phyloP scores from a whole-genome alignment of 2,329 filamentous ascomycete species.

The Drechslerella dactyloides region DNA sequence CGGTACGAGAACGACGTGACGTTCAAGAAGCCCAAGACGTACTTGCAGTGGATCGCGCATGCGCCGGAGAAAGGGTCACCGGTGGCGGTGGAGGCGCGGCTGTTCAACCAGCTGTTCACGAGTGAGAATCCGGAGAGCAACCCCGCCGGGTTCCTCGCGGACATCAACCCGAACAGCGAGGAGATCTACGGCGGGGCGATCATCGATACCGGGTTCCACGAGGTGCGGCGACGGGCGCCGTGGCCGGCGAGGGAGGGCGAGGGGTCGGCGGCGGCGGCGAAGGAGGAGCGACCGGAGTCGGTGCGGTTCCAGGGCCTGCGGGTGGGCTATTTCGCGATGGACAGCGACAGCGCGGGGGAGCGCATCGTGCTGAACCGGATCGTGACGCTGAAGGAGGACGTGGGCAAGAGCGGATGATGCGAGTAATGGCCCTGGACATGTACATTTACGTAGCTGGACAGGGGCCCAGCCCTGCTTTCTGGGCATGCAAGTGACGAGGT shows the following conservation, averaged over 20 bases:
- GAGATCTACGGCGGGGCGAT: conserved; percentile 77
- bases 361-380: conserved; percentile 88
- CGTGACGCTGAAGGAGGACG: conserved; percentile 86
- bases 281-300: conserved; percentile 67
- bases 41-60: conserved; percentile 87
- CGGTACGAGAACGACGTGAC: conserved; percentile 73
- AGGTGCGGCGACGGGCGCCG: conserved; percentile 74
- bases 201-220: conserved; percentile 81
- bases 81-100: conserved; percentile 72
- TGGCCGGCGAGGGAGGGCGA: conserved; percentile 83
- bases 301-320: conserved; percentile 91
- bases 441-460: not conserved
- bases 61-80: conserved; percentile 68
- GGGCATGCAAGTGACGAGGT: not conserved
- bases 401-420: conserved; percentile 65
- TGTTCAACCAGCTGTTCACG: conserved; percentile 85
- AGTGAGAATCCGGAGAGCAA: conserved; percentile 79
- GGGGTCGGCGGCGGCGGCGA: conserved; percentile 66
- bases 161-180: conserved; percentile 85
- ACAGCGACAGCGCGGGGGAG: conserved; percentile 78
- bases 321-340: conserved; percentile 83
- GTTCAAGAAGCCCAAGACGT: conserved; percentile 72
- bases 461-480: conserved; percentile 6
- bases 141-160: conserved; percentile 79
- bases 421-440: too few relatives aligned